Evolutionary conservation across 805 yeast genomes (phyloP), one percentile per base, ranked within the genome.

Genomic region (Spathaspora passalidarum): DNA sequence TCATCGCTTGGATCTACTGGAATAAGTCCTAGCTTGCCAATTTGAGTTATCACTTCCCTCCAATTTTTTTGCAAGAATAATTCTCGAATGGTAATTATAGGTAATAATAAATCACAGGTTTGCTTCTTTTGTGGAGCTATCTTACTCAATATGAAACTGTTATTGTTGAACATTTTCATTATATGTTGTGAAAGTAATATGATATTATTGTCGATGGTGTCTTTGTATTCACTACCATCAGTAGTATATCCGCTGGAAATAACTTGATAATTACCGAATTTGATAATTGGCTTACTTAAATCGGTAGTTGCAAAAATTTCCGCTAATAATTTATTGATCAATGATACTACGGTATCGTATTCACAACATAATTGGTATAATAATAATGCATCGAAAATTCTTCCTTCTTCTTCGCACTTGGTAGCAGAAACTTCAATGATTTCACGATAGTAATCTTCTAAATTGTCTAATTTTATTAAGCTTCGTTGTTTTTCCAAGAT

Each of bases 311-410:
- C 75, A 44, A 92, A 70, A 17, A 83, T 75, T 60, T 91, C 96
- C 26, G 96, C 89, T 32, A 94, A 69, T 23, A 88, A 67, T 55
- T 81, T 78, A 67, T 88, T 90, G 52, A 90, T 80, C 48, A 89
- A 76, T 1, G 78, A 64, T 7, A 92, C 77, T 11, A 89, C 97
- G 23, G 86, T 82, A 59, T 86, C 86, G 62, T 86, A 86, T 54
- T 91, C 96, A 65, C 88, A 95, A 40, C 96, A 81, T 52, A 92
- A 76, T 65, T 91, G 96, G 61, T 88, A 92, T 45, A 94, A 75
- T 47, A 88, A 72, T 49, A 94, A 77, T 16, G 97, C 88, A 59
- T 94, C 98, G 50, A 84, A 81, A 11, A 81, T 75, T 58, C 96
- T 78, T 6, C 97, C 97, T 57, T 91, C 98, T 54, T 88, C 94